phyloP scores from a whole-genome alignment of 768 basidiomycete genomes.

The Lentinula aciculospora region DNA sequence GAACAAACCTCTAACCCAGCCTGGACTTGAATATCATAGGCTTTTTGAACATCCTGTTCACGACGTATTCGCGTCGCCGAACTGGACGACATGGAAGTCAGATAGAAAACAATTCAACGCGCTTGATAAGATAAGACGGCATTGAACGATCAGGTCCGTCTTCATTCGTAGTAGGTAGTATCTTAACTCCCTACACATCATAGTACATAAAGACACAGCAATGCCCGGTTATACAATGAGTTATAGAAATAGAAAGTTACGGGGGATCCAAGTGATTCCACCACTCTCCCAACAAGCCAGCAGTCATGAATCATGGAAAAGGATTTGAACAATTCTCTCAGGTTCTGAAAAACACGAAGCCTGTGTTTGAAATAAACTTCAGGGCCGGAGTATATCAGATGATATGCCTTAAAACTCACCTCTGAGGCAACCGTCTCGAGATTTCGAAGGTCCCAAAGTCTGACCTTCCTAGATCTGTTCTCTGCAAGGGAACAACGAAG shows the following conservation, averaged over 20 bases:
- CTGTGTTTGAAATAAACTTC: constrained; percentile 16
- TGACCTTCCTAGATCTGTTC: constrained; percentile 33
- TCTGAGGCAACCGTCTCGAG: constrained; percentile 16
- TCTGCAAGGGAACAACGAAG: constrained; percentile 36
- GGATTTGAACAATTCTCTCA: constrained; percentile 33
- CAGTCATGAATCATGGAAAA: constrained; percentile 24
- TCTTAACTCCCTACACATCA: too few relatives aligned
- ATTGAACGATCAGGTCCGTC: too few relatives aligned
- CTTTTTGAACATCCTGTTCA: constrained; percentile 50
- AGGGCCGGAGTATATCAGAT: neutral
- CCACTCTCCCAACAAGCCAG: constrained; percentile 34
- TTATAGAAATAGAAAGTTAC: neutral
- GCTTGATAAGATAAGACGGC: neutral
- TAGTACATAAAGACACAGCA: too few relatives aligned
- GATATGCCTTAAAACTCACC: constrained; percentile 13
- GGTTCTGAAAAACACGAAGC: constrained; percentile 23
- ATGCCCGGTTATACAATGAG: too few relatives aligned
- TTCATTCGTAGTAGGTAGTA: too few relatives aligned
- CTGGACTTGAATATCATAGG: constrained; percentile 52
- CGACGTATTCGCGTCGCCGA: constrained; percentile 31
- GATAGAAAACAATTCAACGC: neutral
- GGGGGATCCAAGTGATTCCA: constrained; percentile 21
- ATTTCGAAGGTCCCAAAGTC: constrained; percentile 45
- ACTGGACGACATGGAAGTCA: constrained; percentile 17
- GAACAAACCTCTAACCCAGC: constrained; percentile 51